Conservation (phyloP, 768 basidiomycete genomes). For the Sarcodon aspratus region DNA sequence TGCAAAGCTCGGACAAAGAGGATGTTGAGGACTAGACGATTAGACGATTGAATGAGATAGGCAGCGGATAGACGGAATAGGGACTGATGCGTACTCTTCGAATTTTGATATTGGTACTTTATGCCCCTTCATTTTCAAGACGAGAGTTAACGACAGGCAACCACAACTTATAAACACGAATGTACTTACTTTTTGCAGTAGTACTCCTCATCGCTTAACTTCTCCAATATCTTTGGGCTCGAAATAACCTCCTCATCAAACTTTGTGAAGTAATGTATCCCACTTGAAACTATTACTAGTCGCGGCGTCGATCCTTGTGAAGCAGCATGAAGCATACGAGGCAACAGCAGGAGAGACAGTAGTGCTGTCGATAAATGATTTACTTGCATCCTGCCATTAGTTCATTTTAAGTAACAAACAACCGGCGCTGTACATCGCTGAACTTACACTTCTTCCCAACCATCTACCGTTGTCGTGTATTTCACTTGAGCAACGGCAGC, state of each 20-base stretch:
- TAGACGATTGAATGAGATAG: too few species aligned
- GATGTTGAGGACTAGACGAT: slow-evolving; percentile 18
- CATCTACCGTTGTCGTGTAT: slow-evolving; percentile 17
- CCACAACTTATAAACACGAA: too few species aligned
- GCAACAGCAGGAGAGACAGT: slow-evolving; percentile 29
- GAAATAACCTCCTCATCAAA: background rate
- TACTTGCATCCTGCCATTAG: slow-evolving; percentile 29
- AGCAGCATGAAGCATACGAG: slow-evolving; percentile 29
- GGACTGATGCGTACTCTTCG: background rate
- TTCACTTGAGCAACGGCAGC: slow-evolving; percentile 11
- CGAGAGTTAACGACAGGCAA: too few species aligned
- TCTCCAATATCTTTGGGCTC: slow-evolving; percentile 15
- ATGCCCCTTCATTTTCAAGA: too few species aligned
- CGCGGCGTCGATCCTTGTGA: background rate
- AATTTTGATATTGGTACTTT: slow-evolving; percentile 3
- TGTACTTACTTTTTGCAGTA: slow-evolving; percentile 14
- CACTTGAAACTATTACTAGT: slow-evolving; percentile 3
- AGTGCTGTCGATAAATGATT: slow-evolving; percentile 32
- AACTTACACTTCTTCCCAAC: slow-evolving; percentile 17
- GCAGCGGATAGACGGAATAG: too few species aligned
- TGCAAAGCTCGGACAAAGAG: slow-evolving; percentile 25
- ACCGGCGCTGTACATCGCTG: background rate
- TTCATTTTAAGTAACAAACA: background rate
- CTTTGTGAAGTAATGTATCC: background rate
- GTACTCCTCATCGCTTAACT: slow-evolving; percentile 15